phyloP scores from a whole-genome alignment of 1,284 basidiomycete species.

The Moesziomyces sp. region DNA sequence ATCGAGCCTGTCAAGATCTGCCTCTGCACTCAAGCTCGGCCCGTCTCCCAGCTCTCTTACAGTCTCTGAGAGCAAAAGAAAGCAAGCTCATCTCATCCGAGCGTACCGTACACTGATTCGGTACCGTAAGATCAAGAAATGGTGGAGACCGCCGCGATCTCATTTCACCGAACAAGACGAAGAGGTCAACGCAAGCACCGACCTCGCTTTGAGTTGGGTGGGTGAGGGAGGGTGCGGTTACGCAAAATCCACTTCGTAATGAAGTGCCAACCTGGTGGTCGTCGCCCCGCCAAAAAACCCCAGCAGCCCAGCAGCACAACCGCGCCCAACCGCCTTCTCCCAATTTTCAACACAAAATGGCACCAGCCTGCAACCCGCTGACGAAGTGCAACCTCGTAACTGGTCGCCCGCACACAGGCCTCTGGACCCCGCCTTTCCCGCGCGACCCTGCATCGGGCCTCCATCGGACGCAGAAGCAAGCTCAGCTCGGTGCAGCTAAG shows the following conservation, averaged over 20 bases:
- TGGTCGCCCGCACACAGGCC: neutral
- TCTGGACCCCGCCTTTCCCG: no score
- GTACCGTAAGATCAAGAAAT: no score
- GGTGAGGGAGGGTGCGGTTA: slow-evolving; percentile 1
- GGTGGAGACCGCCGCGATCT: no score
- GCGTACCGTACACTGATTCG: no score
- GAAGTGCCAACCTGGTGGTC: neutral
- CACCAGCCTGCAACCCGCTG: neutral
- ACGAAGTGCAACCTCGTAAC: neutral
- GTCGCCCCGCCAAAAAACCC: neutral
- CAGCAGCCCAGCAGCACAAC: neutral
- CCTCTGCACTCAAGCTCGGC: no score
- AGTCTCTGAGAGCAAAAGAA: no score
- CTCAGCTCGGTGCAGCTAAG: no score
- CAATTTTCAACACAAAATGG: neutral
- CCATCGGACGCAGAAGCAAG: no score
- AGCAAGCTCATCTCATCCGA: no score
- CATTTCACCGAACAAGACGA: no score
- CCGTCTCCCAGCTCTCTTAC: no score
- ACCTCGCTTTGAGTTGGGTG: neutral
- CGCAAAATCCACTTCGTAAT: slow-evolving; percentile 38
- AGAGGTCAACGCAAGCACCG: neutral
- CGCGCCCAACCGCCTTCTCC: neutral
- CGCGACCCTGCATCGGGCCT: no score
- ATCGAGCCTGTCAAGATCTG: neutral